Conservation (phyloP, 202 grass and related monocot species). For the Setaria italica region DNA sequence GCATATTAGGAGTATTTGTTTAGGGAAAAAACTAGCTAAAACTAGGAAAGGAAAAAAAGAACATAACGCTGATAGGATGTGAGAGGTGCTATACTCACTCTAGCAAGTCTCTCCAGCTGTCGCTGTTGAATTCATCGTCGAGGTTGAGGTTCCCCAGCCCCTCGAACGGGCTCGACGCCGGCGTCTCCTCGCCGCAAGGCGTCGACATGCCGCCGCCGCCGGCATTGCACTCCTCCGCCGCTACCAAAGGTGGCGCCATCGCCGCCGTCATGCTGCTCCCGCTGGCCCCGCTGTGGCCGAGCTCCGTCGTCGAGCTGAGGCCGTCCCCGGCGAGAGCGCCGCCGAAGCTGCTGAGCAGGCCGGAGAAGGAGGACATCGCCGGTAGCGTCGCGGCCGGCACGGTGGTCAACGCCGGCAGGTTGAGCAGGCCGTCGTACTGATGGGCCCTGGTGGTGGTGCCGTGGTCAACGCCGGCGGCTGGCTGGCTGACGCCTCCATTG, state of each 20-base stretch:
- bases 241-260: constrained; percentile 21
- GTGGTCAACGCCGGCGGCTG: constrained; percentile 2
- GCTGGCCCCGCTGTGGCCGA: constrained; percentile 13
- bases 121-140: constrained; percentile 57
- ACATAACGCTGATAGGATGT: background rate
- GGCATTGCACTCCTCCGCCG: constrained; percentile 31
- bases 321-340: constrained; percentile 18
- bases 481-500: background rate
- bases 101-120: constrained; percentile 74
- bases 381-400: constrained; percentile 23
- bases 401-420: constrained; percentile 51
- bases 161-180: constrained; percentile 64
- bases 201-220: constrained; percentile 1
- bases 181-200: constrained; percentile 33
- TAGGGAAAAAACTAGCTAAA: background rate
- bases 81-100: constrained; percentile 56
- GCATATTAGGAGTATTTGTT: too few relatives aligned
- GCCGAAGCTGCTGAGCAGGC: background rate
- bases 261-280: constrained; percentile 40
- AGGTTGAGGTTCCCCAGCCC: constrained; percentile 60
- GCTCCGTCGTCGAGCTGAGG: constrained; percentile 56
- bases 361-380: constrained; percentile 38
- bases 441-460: background rate
- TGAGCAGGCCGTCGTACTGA: constrained; percentile 52
- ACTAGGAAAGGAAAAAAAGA: background rate